Evolutionary conservation across 1,284 basidiomycete genomes (phyloP).

Genomic region (Laetiporus sulphureus): DNA sequence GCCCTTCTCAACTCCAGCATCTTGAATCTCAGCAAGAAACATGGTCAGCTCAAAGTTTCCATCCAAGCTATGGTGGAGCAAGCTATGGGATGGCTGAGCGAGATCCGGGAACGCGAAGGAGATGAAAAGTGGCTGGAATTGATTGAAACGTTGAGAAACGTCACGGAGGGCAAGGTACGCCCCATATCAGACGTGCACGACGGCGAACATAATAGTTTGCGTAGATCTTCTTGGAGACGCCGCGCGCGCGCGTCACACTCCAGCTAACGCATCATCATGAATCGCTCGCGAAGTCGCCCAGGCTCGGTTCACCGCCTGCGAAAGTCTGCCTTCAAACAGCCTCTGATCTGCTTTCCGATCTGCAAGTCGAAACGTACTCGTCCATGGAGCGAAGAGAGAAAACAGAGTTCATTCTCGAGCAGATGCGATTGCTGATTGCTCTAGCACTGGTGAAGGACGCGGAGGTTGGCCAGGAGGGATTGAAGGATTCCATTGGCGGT

Average conservation of each 20-base stretch:
- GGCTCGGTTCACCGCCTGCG: constrained; percentile 36
- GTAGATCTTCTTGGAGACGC: constrained; percentile 96
- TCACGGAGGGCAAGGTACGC: constrained; percentile 93
- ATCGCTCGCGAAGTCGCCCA: constrained; percentile 39
- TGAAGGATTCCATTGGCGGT: constrained; percentile 52
- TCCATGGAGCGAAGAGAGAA: constrained; percentile 98
- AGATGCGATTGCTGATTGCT: constrained; percentile 84
- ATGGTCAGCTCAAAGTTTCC: constrained; percentile 92
- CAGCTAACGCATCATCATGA: constrained; percentile 83
- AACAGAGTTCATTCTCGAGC: constrained; percentile 97
- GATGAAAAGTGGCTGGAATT: constrained; percentile 79
- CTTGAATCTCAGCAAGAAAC: constrained; percentile 84
- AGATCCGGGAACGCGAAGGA: constrained; percentile 63
- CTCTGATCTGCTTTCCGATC: constrained; percentile 87
- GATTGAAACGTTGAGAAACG: constrained; percentile 82
- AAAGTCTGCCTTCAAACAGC: constrained; percentile 74
- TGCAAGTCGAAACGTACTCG: constrained; percentile 98
- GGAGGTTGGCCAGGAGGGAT: constrained; percentile 44
- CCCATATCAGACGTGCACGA: no score
- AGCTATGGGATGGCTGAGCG: constrained; percentile 74
- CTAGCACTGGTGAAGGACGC: constrained; percentile 69
- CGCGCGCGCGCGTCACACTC: constrained; percentile 89
- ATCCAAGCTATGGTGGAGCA: constrained; percentile 90
- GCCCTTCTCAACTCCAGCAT: constrained; percentile 70
- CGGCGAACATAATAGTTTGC: no score